These are phyloP conservation scores for Dictyostelium purpureum DNA, from an alignment of 78 protist species.

Conservation along the genomic window DNA sequence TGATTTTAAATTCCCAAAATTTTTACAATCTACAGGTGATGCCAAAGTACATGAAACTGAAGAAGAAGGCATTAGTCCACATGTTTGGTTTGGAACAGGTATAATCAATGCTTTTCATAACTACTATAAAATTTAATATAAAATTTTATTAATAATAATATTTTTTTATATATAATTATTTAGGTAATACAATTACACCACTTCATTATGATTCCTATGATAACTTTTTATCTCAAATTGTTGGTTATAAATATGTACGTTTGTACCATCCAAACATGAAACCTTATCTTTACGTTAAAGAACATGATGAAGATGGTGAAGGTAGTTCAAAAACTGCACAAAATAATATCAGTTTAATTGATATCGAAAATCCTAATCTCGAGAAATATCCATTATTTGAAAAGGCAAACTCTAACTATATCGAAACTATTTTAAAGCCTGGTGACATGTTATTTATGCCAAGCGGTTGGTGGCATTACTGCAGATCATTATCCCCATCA, in stretches of 20 bases:
- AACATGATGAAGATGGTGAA: not conserved
- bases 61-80: not conserved
- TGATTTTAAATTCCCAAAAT: constrained; percentile 15
- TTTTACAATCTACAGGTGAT: constrained; percentile 12
- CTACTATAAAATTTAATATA: too few relatives aligned
- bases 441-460: constrained; percentile 85
- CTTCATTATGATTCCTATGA: constrained; percentile 82
- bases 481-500: constrained; percentile 59
- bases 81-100: constrained; percentile 85
- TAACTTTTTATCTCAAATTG: constrained; percentile 80
- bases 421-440: constrained; percentile 46
- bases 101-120: too few relatives aligned
- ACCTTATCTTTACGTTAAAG: constrained; percentile 18
- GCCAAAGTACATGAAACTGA: constrained; percentile 11
- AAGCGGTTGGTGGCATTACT: constrained; percentile 66
- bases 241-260: constrained; percentile 82
- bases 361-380: constrained; percentile 46
- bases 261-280: constrained; percentile 16
- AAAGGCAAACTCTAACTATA: not conserved
- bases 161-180: too few relatives aligned
- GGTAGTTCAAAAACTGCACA: constrained; percentile 6
- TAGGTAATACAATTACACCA: constrained; percentile 83
- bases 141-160: too few relatives aligned
- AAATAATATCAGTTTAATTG: constrained; percentile 52
- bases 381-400: constrained; percentile 20